These are phyloP conservation scores for Fusarium denticulatum DNA, from an alignment of 2,329 filamentous ascomycete species.

Conservation along the genomic window DNA sequence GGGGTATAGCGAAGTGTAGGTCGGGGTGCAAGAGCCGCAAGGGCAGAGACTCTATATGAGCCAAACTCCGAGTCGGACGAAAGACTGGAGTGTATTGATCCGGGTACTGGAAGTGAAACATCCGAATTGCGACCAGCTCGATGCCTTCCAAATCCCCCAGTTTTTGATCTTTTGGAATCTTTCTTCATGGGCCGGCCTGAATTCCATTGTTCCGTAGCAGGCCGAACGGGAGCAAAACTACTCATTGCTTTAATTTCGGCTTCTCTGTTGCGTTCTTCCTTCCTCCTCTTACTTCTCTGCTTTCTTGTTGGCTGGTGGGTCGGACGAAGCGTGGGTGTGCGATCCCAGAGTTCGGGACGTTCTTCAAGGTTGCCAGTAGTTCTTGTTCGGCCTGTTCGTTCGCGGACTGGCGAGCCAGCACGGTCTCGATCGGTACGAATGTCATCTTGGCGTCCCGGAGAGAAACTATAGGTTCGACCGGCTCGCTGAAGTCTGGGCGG, in stretches of 20 bases:
- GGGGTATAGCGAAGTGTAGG: conserved; percentile 82
- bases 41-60: conserved; percentile 81
- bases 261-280: conserved; percentile 80
- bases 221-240: conserved; percentile 71
- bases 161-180: conserved; percentile 73
- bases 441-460: conserved; percentile 66
- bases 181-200: conserved; percentile 68
- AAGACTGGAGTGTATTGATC: conserved; percentile 80
- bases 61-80: conserved; percentile 77
- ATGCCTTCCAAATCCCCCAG: conserved; percentile 59
- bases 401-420: conserved; percentile 32
- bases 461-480: conserved; percentile 68
- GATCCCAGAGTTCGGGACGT: conserved; percentile 42
- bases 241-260: conserved; percentile 90
- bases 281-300: conserved; percentile 79
- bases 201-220: conserved; percentile 67
- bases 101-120: conserved; percentile 77
- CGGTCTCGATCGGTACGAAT: conserved; percentile 54
- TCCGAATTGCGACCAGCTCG: conserved; percentile 74
- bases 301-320: conserved; percentile 71
- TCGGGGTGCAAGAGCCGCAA: conserved; percentile 85
- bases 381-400: conserved; percentile 31
- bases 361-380: conserved; percentile 22
- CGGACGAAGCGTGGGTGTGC: conserved; percentile 64
- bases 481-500: conserved; percentile 60